A percentile compares a stretch with the other conserved stretches of the same genome.
These are phyloP conservation scores for Monosporascus sp. DNA, from an alignment of 2,329 filamentous ascomycete genomes.

Conservation along the genomic window DNA sequence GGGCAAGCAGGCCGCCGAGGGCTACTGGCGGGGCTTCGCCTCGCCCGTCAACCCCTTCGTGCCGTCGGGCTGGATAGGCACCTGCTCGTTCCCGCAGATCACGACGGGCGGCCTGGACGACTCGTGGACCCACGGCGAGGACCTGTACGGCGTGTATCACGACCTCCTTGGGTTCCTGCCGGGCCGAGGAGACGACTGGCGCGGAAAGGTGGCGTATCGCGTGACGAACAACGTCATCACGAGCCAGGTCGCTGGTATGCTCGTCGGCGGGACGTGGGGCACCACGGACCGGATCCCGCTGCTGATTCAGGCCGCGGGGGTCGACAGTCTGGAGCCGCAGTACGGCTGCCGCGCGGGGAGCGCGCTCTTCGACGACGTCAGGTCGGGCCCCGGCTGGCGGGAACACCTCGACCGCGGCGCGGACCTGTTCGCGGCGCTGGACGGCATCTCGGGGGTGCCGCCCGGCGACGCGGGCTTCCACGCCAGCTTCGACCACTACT, in stretches of 20 bases:
- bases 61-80: conserved; percentile 62
- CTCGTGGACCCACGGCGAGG: conserved; percentile 69
- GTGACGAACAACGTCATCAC: conserved; percentile 83
- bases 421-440: conserved; percentile 54
- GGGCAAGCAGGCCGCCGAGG: conserved; percentile 32
- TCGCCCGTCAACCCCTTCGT: conserved; percentile 62
- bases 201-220: conserved; percentile 52
- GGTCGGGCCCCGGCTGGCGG: conserved; percentile 52
- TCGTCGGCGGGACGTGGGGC: conserved; percentile 65
- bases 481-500: conserved; percentile 73
- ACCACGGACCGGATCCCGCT: conserved; percentile 37
- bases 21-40: conserved; percentile 62
- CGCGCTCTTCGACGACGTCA: conserved; percentile 37
- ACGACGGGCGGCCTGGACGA: conserved; percentile 67
- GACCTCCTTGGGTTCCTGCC: conserved; percentile 65
- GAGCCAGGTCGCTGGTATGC: conserved; percentile 71
- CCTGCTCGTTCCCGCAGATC: conserved; percentile 78
- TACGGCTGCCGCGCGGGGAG: conserved; percentile 58
- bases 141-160: conserved; percentile 72
- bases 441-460: conserved; percentile 62
- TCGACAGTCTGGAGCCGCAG: conserved; percentile 70
- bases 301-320: conserved; percentile 44
- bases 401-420: conserved; percentile 54
- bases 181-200: conserved; percentile 33
- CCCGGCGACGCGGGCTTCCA: conserved; percentile 58